Conservation (phyloP, 768 basidiomycete genomes). For the Suillus tomentosus region DNA sequence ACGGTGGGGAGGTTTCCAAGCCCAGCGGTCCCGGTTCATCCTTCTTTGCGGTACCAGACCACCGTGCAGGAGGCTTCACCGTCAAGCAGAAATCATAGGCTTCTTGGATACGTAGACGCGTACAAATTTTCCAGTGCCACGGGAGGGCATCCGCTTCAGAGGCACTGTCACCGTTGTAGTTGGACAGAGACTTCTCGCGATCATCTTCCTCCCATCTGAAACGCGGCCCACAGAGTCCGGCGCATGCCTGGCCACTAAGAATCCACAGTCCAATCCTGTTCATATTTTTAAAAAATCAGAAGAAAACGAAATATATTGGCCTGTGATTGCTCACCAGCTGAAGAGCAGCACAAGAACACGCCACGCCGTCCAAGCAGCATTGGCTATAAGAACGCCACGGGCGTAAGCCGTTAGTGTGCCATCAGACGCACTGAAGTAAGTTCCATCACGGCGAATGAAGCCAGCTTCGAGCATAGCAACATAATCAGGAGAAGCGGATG, state of each 20-base stretch:
- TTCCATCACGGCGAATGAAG: conserved; percentile 58
- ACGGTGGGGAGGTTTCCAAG: conserved; percentile 34
- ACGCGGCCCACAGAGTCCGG: conserved; percentile 82
- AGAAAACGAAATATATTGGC: neutral
- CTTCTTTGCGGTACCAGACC: conserved; percentile 38
- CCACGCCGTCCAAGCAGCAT: conserved; percentile 83
- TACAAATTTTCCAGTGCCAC: conserved; percentile 81
- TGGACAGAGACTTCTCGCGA: conserved; percentile 56
- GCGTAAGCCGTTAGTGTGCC: conserved; percentile 77
- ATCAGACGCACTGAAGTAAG: conserved; percentile 67
- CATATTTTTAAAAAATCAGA: neutral
- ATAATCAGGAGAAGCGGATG: conserved; percentile 47
- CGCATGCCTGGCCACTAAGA: conserved; percentile 73
- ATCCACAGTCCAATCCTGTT: conserved; percentile 77
- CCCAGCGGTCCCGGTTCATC: conserved; percentile 30
- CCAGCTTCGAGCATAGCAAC: conserved; percentile 51
- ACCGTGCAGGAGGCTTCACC: conserved; percentile 37
- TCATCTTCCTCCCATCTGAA: conserved; percentile 85
- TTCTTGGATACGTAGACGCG: conserved; percentile 70
- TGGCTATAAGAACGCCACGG: conserved; percentile 76
- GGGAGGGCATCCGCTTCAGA: conserved; percentile 54
- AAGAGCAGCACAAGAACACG: conserved; percentile 63
- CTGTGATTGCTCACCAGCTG: conserved; percentile 58
- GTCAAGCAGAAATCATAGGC: conserved; percentile 81
- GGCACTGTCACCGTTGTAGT: conserved; percentile 44